Evolutionary conservation across 2,329 filamentous ascomycete genomes (phyloP), one percentile per base, ranked within the genome.

Genomic region (Diaporthe longicolla): DNA sequence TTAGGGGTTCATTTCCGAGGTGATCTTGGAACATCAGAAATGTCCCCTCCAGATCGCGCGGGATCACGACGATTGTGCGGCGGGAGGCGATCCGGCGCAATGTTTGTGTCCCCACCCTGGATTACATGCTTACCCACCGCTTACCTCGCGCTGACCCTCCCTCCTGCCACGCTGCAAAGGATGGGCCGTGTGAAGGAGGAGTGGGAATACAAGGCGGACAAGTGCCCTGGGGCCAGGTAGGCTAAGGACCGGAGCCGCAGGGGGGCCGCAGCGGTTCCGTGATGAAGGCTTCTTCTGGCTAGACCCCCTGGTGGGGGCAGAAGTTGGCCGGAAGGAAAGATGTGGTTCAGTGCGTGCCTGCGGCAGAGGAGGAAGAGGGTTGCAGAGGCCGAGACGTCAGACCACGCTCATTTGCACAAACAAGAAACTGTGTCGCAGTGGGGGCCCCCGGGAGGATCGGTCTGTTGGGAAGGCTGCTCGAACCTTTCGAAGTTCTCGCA

Each of bases 371-470:
- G 17, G 19, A 19, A 52, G 29, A 68, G 63, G 48, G 63, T 54
- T 68, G n/a, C 63, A 68, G 29, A 52, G 63, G 48, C 29, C 45
- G 45, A 52, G 48, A 68, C 63, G 70, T 71, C 45, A 58, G 59
- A 54, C 70, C 70, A 71, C 70, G 54, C 17, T 71, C 70, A 71
- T 63, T 71, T 63, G 45, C 45, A 29, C 70, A 71, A 71, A 71
- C 57, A 63, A 40, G 57, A 65, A 54, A 71, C 50, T 63, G 70
- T 63, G 48, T 63, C 58, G 70, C 35, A 71, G 70, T 71, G 57
- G 57, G 45, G 11, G 45, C 40, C 37, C 40, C 37, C 43, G 55
- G 43, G 43, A 59, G 55, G 32, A 61, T 58, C 48, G 66, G 54
- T 48, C 43, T 50, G 29, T 71, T 45, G 32, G 55, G 45, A 61